Percentiles rank a stretch among this genome's conserved stretches.
These are phyloP conservation scores for Talaromyces borbonicus DNA, from an alignment of 495 filamentous ascomycete genomes.

Conservation along the genomic window DNA sequence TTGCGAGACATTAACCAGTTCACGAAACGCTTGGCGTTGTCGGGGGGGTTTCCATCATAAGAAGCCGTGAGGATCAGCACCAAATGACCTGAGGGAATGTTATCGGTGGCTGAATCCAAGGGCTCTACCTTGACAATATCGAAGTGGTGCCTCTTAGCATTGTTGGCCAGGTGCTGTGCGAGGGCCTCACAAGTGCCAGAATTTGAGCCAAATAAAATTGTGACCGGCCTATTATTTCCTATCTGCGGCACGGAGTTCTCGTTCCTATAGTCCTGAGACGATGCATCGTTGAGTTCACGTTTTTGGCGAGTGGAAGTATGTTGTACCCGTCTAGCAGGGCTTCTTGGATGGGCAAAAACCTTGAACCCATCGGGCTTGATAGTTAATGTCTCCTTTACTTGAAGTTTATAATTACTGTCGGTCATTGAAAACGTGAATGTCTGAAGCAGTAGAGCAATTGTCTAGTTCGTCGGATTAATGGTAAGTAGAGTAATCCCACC, in stretches of 20 bases:
- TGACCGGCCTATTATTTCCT: conserved; percentile 36
- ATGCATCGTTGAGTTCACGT: conserved; percentile 7
- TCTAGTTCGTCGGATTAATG: not conserved
- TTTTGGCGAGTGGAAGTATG: conserved; percentile 44
- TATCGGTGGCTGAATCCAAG: conserved; percentile 52
- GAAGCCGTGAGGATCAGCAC: conserved; percentile 59
- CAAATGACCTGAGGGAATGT: conserved; percentile 49
- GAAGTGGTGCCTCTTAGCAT: conserved; percentile 49
- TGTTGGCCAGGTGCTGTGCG: conserved; percentile 50
- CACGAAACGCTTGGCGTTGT: conserved; percentile 63
- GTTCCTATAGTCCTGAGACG: not conserved
- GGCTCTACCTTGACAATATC: conserved; percentile 39
- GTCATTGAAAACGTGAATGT: conserved; percentile 52
- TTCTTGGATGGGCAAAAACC: conserved; percentile 54
- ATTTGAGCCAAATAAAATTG: conserved; percentile 66
- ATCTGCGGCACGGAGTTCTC: conserved; percentile 1
- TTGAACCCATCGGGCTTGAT: conserved; percentile 67
- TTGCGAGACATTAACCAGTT: conserved; percentile 50
- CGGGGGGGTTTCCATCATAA: conserved; percentile 67
- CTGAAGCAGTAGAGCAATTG: conserved; percentile 44
- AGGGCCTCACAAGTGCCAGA: conserved; percentile 67
- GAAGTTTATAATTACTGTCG: conserved; percentile 45
- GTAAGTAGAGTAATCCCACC: not conserved
- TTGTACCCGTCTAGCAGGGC: conserved; percentile 44
- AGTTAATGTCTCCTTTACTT: conserved; percentile 61